Conservation (phyloP, 768 basidiomycete genomes). For the Tylopilus sp. region DNA sequence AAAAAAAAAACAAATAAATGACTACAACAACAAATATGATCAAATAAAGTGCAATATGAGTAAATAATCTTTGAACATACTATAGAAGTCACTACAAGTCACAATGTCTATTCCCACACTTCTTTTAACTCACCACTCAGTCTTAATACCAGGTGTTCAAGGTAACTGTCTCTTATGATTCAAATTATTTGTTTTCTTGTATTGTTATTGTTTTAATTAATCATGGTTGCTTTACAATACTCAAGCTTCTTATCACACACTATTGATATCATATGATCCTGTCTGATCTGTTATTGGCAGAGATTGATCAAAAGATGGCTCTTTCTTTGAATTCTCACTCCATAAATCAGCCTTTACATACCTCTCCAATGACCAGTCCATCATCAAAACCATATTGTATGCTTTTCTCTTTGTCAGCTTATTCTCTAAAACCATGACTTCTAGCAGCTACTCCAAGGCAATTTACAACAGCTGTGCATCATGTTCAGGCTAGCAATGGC, state of each 20-base stretch:
- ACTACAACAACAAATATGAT: background rate
- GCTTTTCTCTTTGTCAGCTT: background rate
- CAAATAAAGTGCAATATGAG: conserved; percentile 14
- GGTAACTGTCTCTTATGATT: background rate
- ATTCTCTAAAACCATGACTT: background rate
- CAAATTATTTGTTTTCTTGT: background rate
- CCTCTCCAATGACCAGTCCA: background rate
- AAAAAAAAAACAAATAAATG: background rate
- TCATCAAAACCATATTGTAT: background rate
- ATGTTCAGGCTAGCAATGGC: too few species aligned
- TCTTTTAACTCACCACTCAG: background rate
- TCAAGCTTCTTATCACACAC: background rate
- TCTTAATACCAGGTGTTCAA: background rate
- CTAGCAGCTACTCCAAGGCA: conserved; percentile 7
- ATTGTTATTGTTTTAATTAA: background rate
- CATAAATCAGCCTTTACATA: conserved; percentile 1
- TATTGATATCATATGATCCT: background rate
- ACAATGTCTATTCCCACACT: background rate
- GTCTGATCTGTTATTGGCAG: background rate
- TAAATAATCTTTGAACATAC: conserved; percentile 10
- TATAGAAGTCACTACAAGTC: background rate
- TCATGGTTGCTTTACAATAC: background rate
- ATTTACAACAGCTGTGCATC: conserved; percentile 5
- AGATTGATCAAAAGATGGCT: conserved; percentile 11
- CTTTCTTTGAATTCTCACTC: conserved; percentile 18